These are phyloP conservation scores for Chaetomium globosum DNA, from an alignment of 2,329 filamentous ascomycete species.

Conservation along the genomic window DNA sequence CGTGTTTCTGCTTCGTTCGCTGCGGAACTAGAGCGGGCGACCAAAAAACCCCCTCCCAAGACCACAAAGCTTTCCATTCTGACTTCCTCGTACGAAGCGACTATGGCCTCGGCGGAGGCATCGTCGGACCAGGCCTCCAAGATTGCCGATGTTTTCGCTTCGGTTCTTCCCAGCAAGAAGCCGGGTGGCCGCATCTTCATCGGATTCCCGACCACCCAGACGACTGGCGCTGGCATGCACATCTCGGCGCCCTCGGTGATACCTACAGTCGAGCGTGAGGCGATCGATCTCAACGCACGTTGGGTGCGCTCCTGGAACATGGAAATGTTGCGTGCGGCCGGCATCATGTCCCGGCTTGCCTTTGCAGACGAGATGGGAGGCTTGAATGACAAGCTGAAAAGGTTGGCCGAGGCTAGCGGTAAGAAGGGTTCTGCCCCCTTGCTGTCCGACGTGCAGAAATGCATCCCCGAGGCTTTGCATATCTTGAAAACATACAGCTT, in stretches of 20 bases:
- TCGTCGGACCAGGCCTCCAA: conserved; percentile 54
- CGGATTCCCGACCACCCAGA: conserved; percentile 96
- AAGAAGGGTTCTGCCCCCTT: conserved; percentile 57
- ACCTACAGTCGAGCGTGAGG: conserved; percentile 94
- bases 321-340: conserved; percentile 87
- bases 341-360: conserved; percentile 84
- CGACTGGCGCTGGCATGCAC: conserved; percentile 89
- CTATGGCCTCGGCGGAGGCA: conserved; percentile 64
- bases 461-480: conserved; percentile 79
- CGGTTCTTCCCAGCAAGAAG: conserved; percentile 84
- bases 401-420: conserved; percentile 35
- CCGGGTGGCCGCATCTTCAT: conserved; percentile 88
- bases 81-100: conserved; percentile 87
- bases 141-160: conserved; percentile 79
- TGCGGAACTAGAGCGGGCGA: conserved; percentile 87
- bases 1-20: conserved; percentile 73
- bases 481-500: conserved; percentile 87
- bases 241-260: conserved; percentile 96
- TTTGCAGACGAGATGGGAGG: conserved; percentile 86
- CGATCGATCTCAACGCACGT: conserved; percentile 92
- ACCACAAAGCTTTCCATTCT: conserved; percentile 82
- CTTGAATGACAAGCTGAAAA: conserved; percentile 64
- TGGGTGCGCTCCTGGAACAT: conserved; percentile 96
- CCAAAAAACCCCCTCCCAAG: conserved; percentile 94
- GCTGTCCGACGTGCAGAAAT: conserved; percentile 64